Evolutionary conservation across 2,329 filamentous ascomycete species (phyloP).

Genomic region (Sarocladium kiliense): DNA sequence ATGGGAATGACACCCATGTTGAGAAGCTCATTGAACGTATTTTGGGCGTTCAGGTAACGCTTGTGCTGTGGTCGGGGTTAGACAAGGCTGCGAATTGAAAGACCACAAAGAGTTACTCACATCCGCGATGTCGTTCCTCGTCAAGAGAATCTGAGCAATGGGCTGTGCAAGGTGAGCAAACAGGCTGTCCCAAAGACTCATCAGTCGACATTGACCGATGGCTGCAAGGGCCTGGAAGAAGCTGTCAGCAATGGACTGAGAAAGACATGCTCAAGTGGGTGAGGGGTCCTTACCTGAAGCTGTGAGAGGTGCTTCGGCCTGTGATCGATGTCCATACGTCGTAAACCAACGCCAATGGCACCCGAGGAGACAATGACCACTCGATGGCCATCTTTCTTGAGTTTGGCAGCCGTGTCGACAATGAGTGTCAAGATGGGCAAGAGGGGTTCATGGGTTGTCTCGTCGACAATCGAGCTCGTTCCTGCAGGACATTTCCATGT

Average conservation of each 20-base stretch:
- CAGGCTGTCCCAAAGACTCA: conserved; percentile 91
- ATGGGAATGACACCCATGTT: conserved; percentile 97
- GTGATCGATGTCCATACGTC: conserved; percentile 82
- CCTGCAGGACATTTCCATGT: conserved; percentile 46
- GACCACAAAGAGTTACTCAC: conserved; percentile 39
- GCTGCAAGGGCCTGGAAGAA: conserved; percentile 91
- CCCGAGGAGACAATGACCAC: conserved; percentile 97
- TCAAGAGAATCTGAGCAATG: conserved; percentile 90
- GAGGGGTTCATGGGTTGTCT: conserved; percentile 88
- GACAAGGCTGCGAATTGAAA: neutral
- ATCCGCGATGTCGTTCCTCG: conserved; percentile 93
- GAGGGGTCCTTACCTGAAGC: conserved; percentile 56
- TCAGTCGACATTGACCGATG: conserved; percentile 91
- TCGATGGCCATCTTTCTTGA: conserved; percentile 85
- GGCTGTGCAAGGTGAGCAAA: conserved; percentile 86
- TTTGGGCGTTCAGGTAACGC: conserved; percentile 94
- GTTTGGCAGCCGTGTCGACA: conserved; percentile 84
- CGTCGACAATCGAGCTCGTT: conserved; percentile 98
- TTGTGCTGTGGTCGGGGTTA: conserved; percentile 53
- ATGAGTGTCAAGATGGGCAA: conserved; percentile 87
- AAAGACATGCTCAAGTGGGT: neutral
- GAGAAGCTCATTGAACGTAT: conserved; percentile 83
- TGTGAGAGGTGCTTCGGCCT: conserved; percentile 86
- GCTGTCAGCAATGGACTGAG: neutral
- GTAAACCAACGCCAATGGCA: conserved; percentile 88